phyloP scores from a whole-genome alignment of 768 basidiomycete genomes.

The Imleria badia region DNA sequence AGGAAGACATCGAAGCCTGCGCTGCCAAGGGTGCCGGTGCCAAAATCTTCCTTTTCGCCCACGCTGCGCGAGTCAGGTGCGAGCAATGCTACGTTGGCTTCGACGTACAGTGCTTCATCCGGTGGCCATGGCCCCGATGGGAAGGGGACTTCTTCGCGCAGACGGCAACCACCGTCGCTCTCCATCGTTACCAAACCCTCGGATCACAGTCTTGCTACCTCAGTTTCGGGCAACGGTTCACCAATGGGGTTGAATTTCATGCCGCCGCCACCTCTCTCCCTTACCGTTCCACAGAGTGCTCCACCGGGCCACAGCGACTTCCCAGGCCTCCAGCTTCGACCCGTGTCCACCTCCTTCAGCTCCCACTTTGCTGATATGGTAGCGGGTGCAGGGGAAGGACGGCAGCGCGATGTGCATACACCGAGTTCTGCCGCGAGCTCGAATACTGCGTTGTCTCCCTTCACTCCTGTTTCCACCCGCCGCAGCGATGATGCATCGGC shows the following conservation, averaged over 20 bases:
- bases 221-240: constrained; percentile 10
- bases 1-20: constrained; percentile 32
- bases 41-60: constrained; percentile 42
- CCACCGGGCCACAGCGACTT: constrained; percentile 65
- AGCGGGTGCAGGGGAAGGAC: constrained; percentile 24
- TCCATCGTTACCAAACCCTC: constrained; percentile 29
- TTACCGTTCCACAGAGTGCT: constrained; percentile 53
- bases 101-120: constrained; percentile 1
- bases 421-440: constrained; percentile 48
- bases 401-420: constrained; percentile 45
- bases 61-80: constrained; percentile 28
- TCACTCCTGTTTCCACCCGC: constrained; percentile 41
- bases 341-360: constrained; percentile 75
- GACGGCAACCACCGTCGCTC: constrained; percentile 30
- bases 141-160: constrained; percentile 25
- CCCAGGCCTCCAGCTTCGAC: constrained; percentile 65
- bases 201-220: constrained; percentile 13
- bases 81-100: constrained; percentile 18
- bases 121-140: constrained; percentile 16
- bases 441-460: constrained; percentile 44
- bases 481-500: constrained; percentile 34
- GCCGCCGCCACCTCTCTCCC: constrained; percentile 11
- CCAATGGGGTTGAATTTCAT: constrained; percentile 10
- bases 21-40: constrained; percentile 39
- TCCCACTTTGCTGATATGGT: constrained; percentile 57